phyloP scores from a whole-genome alignment of 2,329 filamentous ascomycete genomes.

The Colletotrichum camelliae region DNA sequence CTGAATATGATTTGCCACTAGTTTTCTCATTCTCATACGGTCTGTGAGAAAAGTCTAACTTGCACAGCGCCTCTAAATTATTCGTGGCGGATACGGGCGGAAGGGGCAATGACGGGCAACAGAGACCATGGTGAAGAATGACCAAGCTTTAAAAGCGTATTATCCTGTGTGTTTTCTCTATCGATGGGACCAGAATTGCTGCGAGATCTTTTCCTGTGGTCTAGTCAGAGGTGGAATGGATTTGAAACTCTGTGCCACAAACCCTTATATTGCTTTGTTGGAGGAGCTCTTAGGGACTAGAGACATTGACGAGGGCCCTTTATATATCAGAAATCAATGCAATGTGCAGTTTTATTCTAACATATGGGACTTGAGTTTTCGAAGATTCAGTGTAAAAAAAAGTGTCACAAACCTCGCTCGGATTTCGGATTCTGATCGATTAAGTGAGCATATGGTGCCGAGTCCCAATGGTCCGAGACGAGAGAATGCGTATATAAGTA shows the following conservation, averaged over 20 bases:
- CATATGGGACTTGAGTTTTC: accelerated
- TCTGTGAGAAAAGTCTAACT: background rate
- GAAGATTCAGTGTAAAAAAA: background rate
- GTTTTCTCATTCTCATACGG: accelerated
- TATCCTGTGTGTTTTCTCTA: background rate
- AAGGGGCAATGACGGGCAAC: background rate
- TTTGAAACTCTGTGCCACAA: background rate
- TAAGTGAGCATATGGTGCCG: background rate
- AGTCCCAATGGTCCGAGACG: background rate
- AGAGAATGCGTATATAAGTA: background rate
- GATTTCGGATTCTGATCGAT: background rate
- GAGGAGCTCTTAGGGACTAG: background rate
- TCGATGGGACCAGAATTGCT: background rate
- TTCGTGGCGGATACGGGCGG: accelerated
- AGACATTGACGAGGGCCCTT: accelerated
- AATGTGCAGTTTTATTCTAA: background rate
- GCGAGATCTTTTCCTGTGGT: background rate
- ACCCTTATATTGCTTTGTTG: accelerated
- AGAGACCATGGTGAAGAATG: no score
- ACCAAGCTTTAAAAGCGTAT: background rate
- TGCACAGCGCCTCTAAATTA: background rate
- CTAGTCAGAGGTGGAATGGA: background rate
- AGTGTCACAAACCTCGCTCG: accelerated
- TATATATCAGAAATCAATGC: accelerated
- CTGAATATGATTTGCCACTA: background rate